phyloP scores from a whole-genome alignment of 257 asterid species.

The Ilex asprella region DNA sequence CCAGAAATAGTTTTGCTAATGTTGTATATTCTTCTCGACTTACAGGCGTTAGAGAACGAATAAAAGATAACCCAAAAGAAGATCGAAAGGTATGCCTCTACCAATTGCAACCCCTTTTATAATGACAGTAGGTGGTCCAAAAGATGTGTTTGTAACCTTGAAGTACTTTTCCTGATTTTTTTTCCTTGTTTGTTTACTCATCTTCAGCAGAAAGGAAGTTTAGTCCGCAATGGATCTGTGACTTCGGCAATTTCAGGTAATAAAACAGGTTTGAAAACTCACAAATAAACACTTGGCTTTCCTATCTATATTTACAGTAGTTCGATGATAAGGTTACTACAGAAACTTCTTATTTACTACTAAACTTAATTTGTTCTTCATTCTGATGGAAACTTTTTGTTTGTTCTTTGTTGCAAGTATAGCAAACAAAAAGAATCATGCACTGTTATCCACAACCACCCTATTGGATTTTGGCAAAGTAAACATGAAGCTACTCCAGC shows the following conservation, averaged over 20 bases:
- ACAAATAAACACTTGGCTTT: neutral
- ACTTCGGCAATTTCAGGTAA: slow-evolving; percentile 71
- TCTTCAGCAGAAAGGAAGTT: slow-evolving; percentile 43
- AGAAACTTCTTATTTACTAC: too few species aligned
- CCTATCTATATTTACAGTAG: too few species aligned
- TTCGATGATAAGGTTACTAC: too few species aligned
- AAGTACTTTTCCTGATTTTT: slow-evolving; percentile 4
- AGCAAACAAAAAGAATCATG: too few species aligned
- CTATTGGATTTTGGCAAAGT: too few species aligned
- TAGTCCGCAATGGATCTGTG: slow-evolving; percentile 63
- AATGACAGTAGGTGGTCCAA: neutral
- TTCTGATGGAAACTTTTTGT: too few species aligned
- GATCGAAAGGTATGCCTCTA: slow-evolving; percentile 44
- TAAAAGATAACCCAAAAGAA: slow-evolving; percentile 37
- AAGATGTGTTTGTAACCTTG: neutral
- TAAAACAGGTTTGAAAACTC: slow-evolving; percentile 1
- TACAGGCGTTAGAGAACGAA: slow-evolving; percentile 47
- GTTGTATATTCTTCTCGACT: slow-evolving; percentile 1
- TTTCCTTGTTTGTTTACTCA: neutral
- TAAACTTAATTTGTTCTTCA: too few species aligned
- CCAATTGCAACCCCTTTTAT: neutral
- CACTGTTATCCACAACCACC: too few species aligned
- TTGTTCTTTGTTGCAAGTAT: too few species aligned
- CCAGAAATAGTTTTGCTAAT: neutral
- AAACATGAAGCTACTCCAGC: too few species aligned